Evolutionary conservation across 2,329 filamentous ascomycete species (phyloP).

Genomic region (Pyrenochaeta sp.): DNA sequence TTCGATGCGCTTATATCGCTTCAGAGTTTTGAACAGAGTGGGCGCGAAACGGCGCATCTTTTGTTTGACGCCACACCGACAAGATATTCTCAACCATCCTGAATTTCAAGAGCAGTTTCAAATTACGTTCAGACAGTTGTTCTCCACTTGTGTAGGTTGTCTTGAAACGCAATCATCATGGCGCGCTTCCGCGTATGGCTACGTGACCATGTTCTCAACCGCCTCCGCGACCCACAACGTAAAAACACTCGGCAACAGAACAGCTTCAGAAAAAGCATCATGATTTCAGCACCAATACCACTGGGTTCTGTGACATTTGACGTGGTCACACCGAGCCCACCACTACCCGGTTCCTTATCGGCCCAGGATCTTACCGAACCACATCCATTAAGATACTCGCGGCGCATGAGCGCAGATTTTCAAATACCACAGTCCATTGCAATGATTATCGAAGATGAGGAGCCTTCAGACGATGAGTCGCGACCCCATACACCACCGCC

Average conservation of each 20-base stretch:
- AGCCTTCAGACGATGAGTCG: neutral
- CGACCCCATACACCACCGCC: neutral
- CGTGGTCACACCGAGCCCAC: neutral
- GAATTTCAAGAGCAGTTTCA: neutral
- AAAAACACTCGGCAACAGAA: slow-evolving; percentile 4
- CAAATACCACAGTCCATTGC: slow-evolving; percentile 1
- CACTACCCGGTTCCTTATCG: slow-evolving; percentile 5
- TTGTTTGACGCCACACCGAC: neutral
- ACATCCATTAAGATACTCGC: slow-evolving; percentile 1
- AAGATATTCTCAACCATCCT: neutral
- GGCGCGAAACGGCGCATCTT: neutral
- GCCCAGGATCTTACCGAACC: slow-evolving; percentile 4
- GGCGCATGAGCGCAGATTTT: neutral
- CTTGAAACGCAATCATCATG: slow-evolving; percentile 4
- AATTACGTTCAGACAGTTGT: neutral
- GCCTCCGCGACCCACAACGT: neutral
- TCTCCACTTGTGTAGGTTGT: no score
- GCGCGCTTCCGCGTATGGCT: slow-evolving; percentile 19
- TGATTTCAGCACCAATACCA: slow-evolving; percentile 13
- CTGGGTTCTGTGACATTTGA: slow-evolving; percentile 1
- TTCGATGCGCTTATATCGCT: no score
- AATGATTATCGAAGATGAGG: slow-evolving; percentile 2
- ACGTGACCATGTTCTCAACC: slow-evolving; percentile 10
- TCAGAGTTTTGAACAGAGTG: neutral
- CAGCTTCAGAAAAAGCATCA: slow-evolving; percentile 6